Evolutionary conservation across 2,329 filamentous ascomycete genomes (phyloP).

Genomic region (Cercospora sp.): DNA sequence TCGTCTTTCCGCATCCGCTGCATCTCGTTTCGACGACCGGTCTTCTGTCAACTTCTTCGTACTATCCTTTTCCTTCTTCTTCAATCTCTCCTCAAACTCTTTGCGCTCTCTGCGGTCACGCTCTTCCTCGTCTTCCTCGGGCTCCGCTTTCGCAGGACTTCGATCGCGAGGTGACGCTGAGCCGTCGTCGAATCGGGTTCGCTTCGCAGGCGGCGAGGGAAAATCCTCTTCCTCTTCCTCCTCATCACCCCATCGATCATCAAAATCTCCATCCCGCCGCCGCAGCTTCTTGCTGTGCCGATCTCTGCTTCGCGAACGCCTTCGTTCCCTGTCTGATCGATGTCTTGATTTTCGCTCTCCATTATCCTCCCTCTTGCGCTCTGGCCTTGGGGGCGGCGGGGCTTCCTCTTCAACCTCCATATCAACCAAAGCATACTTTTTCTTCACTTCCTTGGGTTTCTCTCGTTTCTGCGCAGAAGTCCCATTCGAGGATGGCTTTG

Average conservation of each 20-base stretch:
- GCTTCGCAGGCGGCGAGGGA: conserved; percentile 68
- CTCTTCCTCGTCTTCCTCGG: conserved; percentile 43
- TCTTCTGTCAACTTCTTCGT: conserved; percentile 69
- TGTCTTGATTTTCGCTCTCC: conserved; percentile 41
- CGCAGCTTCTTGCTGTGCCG: conserved; percentile 54
- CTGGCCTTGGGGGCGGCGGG: conserved; percentile 24
- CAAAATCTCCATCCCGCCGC: conserved; percentile 59
- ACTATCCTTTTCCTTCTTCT: conserved; percentile 67
- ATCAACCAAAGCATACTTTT: conserved; percentile 56
- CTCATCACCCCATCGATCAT: conserved; percentile 76
- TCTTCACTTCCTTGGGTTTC: conserved; percentile 42
- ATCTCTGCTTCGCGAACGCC: conserved; percentile 37
- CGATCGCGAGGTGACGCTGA: conserved; percentile 32
- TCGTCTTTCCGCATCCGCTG: conserved; percentile 58
- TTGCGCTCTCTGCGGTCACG: conserved; percentile 74
- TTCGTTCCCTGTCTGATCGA: conserved; percentile 41
- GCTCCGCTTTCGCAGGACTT: conserved; percentile 26
- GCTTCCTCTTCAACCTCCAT: conserved; percentile 52
- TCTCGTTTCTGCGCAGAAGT: conserved; percentile 21
- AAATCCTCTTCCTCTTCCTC: conserved; percentile 59
- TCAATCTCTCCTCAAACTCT: conserved; percentile 74
- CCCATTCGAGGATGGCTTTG: conserved; percentile 31
- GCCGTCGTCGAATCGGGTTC: conserved; percentile 66
- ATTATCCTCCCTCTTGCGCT: conserved; percentile 28
- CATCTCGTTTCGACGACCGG: conserved; percentile 45